Conservation (phyloP, 441 rosid genomes). For the Aquilaria agallochum region DNA sequence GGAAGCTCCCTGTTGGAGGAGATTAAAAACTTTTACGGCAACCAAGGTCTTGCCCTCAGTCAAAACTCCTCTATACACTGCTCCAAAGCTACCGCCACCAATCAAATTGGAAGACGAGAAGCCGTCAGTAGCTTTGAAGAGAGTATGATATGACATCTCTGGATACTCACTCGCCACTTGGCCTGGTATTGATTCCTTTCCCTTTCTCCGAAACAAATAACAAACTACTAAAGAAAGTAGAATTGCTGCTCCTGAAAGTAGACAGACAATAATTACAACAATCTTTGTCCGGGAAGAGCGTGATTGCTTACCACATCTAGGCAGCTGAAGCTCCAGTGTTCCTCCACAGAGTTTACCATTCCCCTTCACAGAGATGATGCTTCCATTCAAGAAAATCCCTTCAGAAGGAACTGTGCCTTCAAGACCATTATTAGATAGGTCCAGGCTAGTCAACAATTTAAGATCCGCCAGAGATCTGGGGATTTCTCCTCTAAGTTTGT, state of each 20-base stretch:
- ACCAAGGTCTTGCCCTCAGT: constrained; percentile 10
- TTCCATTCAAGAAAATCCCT: constrained; percentile 20
- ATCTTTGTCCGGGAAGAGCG: constrained; percentile 9
- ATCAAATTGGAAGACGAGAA: too few species aligned
- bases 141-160: background rate
- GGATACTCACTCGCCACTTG: constrained; percentile 1
- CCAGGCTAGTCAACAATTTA: constrained; percentile 19
- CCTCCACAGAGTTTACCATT: constrained; percentile 42
- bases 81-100: too few species aligned
- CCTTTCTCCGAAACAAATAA: constrained; percentile 7
- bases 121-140: too few species aligned
- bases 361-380: constrained; percentile 19
- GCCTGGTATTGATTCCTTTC: background rate
- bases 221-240: constrained; percentile 2
- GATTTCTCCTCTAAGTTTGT: constrained; percentile 3
- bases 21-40: constrained; percentile 12
- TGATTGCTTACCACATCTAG: constrained; percentile 14
- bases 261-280: background rate
- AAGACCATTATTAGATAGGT: constrained; percentile 33
- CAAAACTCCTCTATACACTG: constrained; percentile 5
- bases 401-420: constrained; percentile 21
- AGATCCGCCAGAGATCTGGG: constrained; percentile 28
- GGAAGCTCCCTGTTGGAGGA: background rate
- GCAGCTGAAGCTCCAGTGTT: constrained; percentile 17
- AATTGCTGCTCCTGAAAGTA: background rate